Base-by-base conservation (phyloP, 1,139 yeast species). In the Lodderomyces elongisporus region DNA sequence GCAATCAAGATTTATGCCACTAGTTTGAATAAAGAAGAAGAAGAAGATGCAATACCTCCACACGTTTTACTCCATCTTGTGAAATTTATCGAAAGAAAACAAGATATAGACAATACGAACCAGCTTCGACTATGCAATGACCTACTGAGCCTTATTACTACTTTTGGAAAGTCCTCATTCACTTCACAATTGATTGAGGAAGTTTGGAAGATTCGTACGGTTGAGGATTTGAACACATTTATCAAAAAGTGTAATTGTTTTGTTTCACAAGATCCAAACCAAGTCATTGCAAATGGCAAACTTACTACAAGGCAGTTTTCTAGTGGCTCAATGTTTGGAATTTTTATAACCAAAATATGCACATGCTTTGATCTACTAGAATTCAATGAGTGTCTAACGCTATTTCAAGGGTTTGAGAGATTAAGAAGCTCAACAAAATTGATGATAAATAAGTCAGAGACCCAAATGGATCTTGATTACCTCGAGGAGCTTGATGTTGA, bases 311-410 rank as follows among this genome's bases (percentile, higher is more conserved):
- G 45, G 39, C 32, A 31, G 32, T 17, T 62, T 14, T 59, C 68
- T 1, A 55, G 66, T 2, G 44, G 66, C 18, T 66, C 73, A 3
- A 39, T 58, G 13, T 44, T 67, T 25, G 74, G 74, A 0, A 47
- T 52, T 12, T 66, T 63, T 38, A 53, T 65, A 8, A 54, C 52
- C 16, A 56, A 53, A 37, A 48, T 78, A 25, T 60, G 68, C 1
- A 59, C 75, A 4, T 67, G 79, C 6, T 73, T 71, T 44, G 72
- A 70, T 28, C 53, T 74, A 2, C 51, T 82, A 33, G 74, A 71
- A 38, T 81, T 80, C 47, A 84, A 79, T 39, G 83, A 78, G 43
- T 10, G 26, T 24, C 8, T 13, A 7, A 6, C 7, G 14, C 12
- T 24, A 7, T 24, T n/a, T 13, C 26, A 24, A 13, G 6, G 9